Evolutionary conservation across 352 stramenopile genomes (phyloP).

Genomic region (Phytophthora parvispora): DNA sequence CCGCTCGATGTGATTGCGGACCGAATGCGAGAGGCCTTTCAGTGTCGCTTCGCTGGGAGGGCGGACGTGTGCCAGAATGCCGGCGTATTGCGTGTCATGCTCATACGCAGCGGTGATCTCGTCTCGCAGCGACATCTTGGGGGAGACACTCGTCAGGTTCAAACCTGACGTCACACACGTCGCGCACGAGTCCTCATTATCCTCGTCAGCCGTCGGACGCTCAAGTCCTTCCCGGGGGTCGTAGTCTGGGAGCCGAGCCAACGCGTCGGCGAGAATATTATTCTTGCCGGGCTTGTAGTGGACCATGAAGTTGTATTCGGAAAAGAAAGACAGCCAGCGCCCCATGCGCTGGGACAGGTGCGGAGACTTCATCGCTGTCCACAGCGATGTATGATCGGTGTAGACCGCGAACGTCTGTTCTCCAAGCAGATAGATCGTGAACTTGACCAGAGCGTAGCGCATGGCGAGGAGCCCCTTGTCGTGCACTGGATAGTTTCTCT

Average conservation of each 20-base stretch:
- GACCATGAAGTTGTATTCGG: not conserved
- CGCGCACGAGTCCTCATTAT: slow-evolving; percentile 1
- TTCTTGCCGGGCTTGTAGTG: not conserved
- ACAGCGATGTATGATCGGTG: too few species aligned
- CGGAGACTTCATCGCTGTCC: too few species aligned
- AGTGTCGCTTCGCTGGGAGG: not conserved
- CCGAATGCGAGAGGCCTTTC: not conserved
- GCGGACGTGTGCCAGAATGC: not conserved
- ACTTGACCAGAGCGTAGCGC: too few species aligned
- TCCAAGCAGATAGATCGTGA: too few species aligned
- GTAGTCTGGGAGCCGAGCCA: slow-evolving; percentile 30
- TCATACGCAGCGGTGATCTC: slow-evolving; percentile 5
- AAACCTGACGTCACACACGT: not conserved
- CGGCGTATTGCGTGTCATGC: not conserved
- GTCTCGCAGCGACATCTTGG: not conserved
- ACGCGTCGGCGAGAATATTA: not conserved
- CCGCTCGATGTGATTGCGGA: not conserved
- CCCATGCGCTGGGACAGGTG: too few species aligned
- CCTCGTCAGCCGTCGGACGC: not conserved
- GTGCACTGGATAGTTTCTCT: too few species aligned
- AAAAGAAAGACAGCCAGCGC: too few species aligned
- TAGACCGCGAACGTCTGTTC: too few species aligned
- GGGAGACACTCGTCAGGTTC: not conserved
- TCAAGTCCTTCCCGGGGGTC: not conserved
- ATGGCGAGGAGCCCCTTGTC: too few species aligned